Base-by-base conservation (phyloP, 805 yeast species). In the Wickerhamomyces kurtzmanii region DNA sequence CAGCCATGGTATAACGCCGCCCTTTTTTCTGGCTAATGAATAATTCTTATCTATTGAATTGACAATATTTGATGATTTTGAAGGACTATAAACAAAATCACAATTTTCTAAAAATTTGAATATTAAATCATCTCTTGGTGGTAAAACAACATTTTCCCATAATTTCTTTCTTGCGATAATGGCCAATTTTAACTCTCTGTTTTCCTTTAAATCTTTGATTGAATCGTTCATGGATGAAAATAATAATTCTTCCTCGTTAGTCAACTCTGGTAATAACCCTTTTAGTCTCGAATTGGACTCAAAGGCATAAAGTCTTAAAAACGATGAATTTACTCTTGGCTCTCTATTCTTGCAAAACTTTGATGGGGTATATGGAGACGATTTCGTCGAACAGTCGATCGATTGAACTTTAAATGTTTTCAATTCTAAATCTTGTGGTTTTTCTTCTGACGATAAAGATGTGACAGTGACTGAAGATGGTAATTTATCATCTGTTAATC, bases 111-210 rank as follows among this genome's bases (percentile, higher is more conserved):
- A 45, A 8, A 51, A 29, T 33, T 49, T 51, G 13, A 59, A 60
- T 8, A 43, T 33, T 1, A 40, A 33, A 37, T 72, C 81, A 2
- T 36, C 32, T 24, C 78, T 52, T 15, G 79, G 76, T 4, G 67
- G 63, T 18, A 74, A 43, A 5, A 73, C 57, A 11, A 73, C 74
- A 28, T 56, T 59, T 20, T 58, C 55, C 76, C 76, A 71, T 25
- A 72, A 46, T 40, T 68, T 64, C 24, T 69, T 71, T 30, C 71
- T 51, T 4, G 71, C 57, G 12, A 57, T 31, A 7, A 56, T 43
- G 1, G 68, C 67, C 14, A 70, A 38, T 26, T 53, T 58, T 5
- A 55, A 57, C 19, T 51, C 47, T 14, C 36, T 36, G 32, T 46
- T 39, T 22, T 23, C 5, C 8, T 24, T 10, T 6, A 27, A 32